phyloP scores from a whole-genome alignment of 2,329 filamentous ascomycete genomes.

The Akanthomyces dipterigenus region DNA sequence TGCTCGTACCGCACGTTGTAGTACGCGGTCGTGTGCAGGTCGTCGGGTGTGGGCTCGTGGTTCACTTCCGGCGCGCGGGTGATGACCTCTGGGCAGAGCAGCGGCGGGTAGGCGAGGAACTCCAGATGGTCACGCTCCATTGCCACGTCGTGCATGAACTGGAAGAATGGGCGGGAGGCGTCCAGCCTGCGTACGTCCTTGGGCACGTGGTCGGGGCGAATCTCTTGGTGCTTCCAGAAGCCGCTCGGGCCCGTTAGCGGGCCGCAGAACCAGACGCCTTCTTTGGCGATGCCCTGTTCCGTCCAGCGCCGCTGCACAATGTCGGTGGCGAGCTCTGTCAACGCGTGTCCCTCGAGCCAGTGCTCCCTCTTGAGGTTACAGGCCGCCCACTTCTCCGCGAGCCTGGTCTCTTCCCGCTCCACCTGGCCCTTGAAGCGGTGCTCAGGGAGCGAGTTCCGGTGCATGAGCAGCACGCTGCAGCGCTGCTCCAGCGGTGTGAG shows the following conservation, averaged over 20 bases:
- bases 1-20: background rate
- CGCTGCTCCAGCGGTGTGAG: background rate
- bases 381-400: background rate
- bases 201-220: background rate
- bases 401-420: background rate
- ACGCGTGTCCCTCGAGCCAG: background rate
- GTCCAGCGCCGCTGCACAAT: background rate
- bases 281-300: background rate
- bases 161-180: background rate
- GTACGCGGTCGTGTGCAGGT: background rate
- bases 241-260: background rate
- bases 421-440: background rate
- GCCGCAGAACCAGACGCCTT: background rate
- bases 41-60: background rate
- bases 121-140: background rate
- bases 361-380: background rate
- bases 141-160: slow-evolving; percentile 1
- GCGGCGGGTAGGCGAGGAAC: background rate
- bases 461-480: background rate
- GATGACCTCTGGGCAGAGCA: background rate
- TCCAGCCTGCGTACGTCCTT: background rate
- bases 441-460: background rate
- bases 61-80: background rate
- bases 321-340: background rate
- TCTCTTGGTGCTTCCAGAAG: background rate